Percentiles rank a stretch among this genome's conserved stretches.
Evolutionary conservation across 371 early-diverging fungal species (phyloP).

Genomic region (Actinomortierella ambigua): DNA sequence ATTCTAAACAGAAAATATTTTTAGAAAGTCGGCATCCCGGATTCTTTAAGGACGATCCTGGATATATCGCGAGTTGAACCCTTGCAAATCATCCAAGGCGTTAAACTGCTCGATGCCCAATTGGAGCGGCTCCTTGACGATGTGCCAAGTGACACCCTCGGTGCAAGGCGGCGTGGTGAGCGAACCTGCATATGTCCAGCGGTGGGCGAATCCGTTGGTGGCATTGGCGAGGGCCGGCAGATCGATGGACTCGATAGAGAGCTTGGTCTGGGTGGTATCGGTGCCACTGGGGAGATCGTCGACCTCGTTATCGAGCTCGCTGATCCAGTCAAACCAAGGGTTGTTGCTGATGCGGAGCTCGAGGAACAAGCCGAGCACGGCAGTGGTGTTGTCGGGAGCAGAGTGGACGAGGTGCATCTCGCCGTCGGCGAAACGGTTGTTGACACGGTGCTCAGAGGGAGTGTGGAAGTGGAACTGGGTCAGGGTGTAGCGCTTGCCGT

Average conservation of each 20-base stretch:
- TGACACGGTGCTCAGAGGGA: conserved; percentile 54
- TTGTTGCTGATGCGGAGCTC: conserved; percentile 25
- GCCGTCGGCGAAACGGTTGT: conserved; percentile 37
- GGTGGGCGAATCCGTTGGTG: conserved; percentile 14
- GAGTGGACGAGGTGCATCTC: conserved; percentile 55
- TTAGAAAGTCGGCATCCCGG: no score
- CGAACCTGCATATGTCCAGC: conserved; percentile 50
- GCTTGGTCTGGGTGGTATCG: conserved; percentile 12
- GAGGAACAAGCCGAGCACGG: conserved; percentile 49
- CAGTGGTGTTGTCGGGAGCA: conserved; percentile 15
- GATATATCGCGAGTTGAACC: conserved; percentile 47
- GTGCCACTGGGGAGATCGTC: conserved; percentile 1
- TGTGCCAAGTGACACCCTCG: conserved; percentile 51
- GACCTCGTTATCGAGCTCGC: conserved; percentile 17
- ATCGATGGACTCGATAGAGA: conserved; percentile 11
- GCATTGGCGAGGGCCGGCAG: conserved; percentile 18
- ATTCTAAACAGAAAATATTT: no score
- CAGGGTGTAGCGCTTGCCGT: conserved; percentile 29
- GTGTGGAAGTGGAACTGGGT: conserved; percentile 55
- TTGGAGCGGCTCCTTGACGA: conserved; percentile 30
- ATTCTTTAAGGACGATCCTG: conserved; percentile 39
- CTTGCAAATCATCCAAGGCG: conserved; percentile 26
- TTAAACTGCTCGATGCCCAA: conserved; percentile 35
- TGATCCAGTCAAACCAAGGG: conserved; percentile 36
- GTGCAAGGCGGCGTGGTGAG: conserved; percentile 58